Base-by-base conservation (phyloP, 257 asterid species). In the Asclepias syriaca region DNA sequence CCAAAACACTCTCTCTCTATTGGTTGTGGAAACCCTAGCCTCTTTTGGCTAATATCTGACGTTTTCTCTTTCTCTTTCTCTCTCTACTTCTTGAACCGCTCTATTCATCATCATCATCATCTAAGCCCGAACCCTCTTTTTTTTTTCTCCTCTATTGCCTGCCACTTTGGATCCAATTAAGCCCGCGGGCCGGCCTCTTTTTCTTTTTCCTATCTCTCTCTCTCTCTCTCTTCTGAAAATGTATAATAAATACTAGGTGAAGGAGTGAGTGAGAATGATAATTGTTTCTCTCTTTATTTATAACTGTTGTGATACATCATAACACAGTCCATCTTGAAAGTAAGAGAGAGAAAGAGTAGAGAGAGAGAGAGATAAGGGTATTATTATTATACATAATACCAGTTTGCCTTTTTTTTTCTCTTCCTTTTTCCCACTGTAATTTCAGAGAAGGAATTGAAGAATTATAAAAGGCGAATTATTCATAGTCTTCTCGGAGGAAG, bases 1-100 rank as follows among this genome's bases (percentile, higher is more conserved):
- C 70, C 79, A 75, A 75, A 57, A 60, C 27, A 61, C 69, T 12
- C 65, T 75, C 43, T 69, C 51, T 50, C 49, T 54, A 50, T 58
- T 46, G 53, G 18, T 49, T 65, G 37, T 60, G 57, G 60, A 75
- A 65, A 68, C 79, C 80, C 76, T 71, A 70, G 54, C 69, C 63
- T 34, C 72, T 24, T 67, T 74, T 65, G 71, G 66, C 61, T 32
- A 68, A 46, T 46, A 74, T 66, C 73, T 61, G 69, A 72, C 69
- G 75, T 49, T 32, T 34, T 48, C 10, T 11, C 48, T 43, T 43
- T 43, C 48, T 43, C 48, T 43, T 11, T 43, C 48, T 43, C 11
- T 8, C 2, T 43, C 11, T 43, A 4, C 45, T 43, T 43, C 8
- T 43, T 43, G 76, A 65, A 60, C 75, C 60, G 72, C 61, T 43